Evolutionary conservation across 768 basidiomycete species (phyloP), one percentile per base, ranked within the genome.

Genomic region (Phaeotremella skinneri): DNA sequence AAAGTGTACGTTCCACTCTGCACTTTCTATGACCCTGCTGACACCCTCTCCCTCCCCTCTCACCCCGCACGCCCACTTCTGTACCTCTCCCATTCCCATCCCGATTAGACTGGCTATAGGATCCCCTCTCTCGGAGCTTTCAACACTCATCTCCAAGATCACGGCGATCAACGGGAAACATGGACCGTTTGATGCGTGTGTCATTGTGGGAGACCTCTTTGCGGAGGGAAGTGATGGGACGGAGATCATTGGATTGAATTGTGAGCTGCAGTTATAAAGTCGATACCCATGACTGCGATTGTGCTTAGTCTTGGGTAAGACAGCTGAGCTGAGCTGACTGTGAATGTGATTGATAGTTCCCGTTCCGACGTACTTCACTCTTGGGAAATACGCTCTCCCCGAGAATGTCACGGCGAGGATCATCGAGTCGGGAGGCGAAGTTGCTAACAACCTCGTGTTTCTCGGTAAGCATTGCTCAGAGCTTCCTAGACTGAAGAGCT

Each of bases 281-380:
- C 29, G 34, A 21, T 2, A 29, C 39, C 39, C 37, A 37, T n/a
- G 13, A 21, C 42, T 32, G 48, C 54, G 39, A 39, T 56, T 30
- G 39, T 23, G 9, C 25, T 26, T 39, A n/a, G 49, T 11, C 25
- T 29, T n/a, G 26, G 47, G 20, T 13, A 11, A 52, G 20, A 23
- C n/a, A 31, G 45, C 61, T 69, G 52, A 70, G 29, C 47, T 43
- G 34, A 27, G 65, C 53, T 59, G 17, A 42, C 62, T 53, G 63
- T 37, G 65, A 41, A 59, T 30, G 17, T 47, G n/a, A 57, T 49
- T 20, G 3, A 23, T 64, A 94, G 90, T 85, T 27, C 90, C 93
- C 11, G 79, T 94, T 17, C 88, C 90, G 69, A 92, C 90, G 67
- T 97, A 94, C 79, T 85, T 96, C 58, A 92, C 91, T 84, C 86